A percentile compares a stretch with the other conserved stretches of the same genome.
phyloP scores from a whole-genome alignment of 75 land plant genomes.

The Pinus albicaulis region DNA sequence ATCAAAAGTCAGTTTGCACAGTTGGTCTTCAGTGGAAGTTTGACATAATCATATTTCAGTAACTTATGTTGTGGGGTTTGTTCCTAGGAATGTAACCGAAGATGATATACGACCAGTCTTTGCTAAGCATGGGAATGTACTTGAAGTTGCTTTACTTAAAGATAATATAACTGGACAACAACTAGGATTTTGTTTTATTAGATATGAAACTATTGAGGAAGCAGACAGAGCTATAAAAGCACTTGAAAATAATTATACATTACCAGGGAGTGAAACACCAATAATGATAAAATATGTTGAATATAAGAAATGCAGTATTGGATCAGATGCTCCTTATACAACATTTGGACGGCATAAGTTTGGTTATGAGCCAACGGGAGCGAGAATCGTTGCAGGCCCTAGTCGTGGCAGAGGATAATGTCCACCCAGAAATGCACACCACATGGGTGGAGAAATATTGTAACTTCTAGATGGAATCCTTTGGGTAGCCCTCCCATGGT shows the following conservation, averaged over 20 bases:
- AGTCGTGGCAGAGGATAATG: no score
- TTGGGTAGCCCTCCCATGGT: no score
- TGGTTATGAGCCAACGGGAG: slow-evolving; percentile 47
- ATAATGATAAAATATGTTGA: slow-evolving; percentile 97
- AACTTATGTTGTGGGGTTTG: slow-evolving; percentile 13
- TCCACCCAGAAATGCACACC: no score
- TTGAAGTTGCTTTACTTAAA: slow-evolving; percentile 4
- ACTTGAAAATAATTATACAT: slow-evolving; percentile 82
- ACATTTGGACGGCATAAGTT: slow-evolving; percentile 70
- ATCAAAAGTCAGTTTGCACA: slow-evolving; percentile 56
- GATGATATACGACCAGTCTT: not conserved
- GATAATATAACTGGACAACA: slow-evolving; percentile 4
- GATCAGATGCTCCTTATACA: slow-evolving; percentile 53
- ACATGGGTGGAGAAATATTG: no score
- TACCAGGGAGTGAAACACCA: slow-evolving; percentile 90
- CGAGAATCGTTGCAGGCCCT: not conserved
- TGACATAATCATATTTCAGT: slow-evolving; percentile 20
- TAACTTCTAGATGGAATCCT: no score
- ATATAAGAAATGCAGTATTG: slow-evolving; percentile 83
- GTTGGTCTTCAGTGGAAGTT: slow-evolving; percentile 48
- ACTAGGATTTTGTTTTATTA: slow-evolving; percentile 97
- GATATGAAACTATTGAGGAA: slow-evolving; percentile 82
- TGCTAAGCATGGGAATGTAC: slow-evolving; percentile 7
- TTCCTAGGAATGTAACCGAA: slow-evolving; percentile 12
- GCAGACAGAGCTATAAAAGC: slow-evolving; percentile 94